Evolutionary conservation across 306 rosid genomes (phyloP), one percentile per base, ranked within the genome.

Genomic region (Aeschynomene evenia): DNA sequence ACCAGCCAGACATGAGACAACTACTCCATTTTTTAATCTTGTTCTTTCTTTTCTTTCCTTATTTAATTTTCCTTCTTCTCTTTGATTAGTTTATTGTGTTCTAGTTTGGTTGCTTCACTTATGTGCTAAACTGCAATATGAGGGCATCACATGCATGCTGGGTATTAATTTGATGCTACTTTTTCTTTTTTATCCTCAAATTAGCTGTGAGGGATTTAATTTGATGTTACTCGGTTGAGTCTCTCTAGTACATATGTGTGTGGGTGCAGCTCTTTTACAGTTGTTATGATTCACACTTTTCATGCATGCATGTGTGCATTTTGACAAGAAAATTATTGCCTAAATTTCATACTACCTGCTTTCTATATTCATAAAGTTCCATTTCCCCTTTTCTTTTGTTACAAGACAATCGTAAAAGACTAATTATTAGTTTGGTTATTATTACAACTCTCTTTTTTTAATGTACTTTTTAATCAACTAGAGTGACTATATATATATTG

Each of bases 291-390:
- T 72, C 48, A 16, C 23, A 9, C 16, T 73, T 57, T 73, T 5
- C 75, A 40, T 74, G 48, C 52, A 42, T 42, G 10, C 53, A 65
- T 74, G 48, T 59, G 49, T 42, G 10, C 53, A 65, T 66, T 42
- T 51, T 74, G 72, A 29, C 81, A 34, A 58, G 0, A 64, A 70
- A 59, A 69, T 73, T 52, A 51, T 55, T 74, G 68, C 78, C 77
- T 69, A 65, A 15, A 60, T 66, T 70, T 74, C 83, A 74, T 54
- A 14, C 63, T 31, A 23, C 23, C 5, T 19, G 6, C 64, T 58
- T 71, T 34, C 39, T n/a, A 6, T 16, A 64, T 43, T 23, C 50
- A 37, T 37, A 28, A 66, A 60, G 33, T 22, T 29, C 37, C 26
- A 12, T 52, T 14, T 31, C 6, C 23, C 9, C 73, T 67, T 67